Percentiles rank a stretch among this genome's conserved stretches.
These are phyloP conservation scores for Mitragyna speciosa DNA, from an alignment of 257 asterid genomes.

Conservation along the genomic window DNA sequence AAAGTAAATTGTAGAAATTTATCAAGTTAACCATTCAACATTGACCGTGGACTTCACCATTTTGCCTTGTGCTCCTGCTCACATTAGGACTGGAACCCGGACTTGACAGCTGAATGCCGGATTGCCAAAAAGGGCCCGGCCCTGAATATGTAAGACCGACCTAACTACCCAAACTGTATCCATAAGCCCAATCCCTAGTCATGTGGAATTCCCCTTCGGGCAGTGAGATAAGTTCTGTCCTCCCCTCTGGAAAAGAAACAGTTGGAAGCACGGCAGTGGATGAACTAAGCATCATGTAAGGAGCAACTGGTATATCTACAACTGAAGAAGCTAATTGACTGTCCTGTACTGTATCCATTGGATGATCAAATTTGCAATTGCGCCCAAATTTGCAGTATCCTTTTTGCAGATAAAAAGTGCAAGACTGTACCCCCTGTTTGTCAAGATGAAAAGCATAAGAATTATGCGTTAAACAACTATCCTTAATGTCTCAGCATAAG, in stretches of 20 bases:
- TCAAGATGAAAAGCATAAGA: not conserved
- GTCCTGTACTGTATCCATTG: slow-evolving; percentile 48
- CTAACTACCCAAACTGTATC: slow-evolving; percentile 32
- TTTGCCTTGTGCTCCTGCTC: slow-evolving; percentile 14
- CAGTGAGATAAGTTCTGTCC: slow-evolving; percentile 47
- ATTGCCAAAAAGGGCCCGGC: slow-evolving; percentile 22
- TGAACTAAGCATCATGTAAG: slow-evolving; percentile 16
- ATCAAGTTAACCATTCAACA: not conserved
- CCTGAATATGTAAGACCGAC: slow-evolving; percentile 28
- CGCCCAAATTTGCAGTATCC: slow-evolving; percentile 81
- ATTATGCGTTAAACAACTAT: no score
- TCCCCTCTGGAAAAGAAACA: slow-evolving; percentile 46
- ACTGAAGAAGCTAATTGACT: slow-evolving; percentile 47
- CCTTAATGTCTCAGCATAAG: no score
- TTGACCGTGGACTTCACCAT: not conserved
- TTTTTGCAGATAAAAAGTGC: slow-evolving; percentile 76
- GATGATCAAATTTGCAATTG: slow-evolving; percentile 85
- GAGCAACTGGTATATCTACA: slow-evolving; percentile 61
- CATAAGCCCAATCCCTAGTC: slow-evolving; percentile 28
- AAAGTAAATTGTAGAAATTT: not conserved
- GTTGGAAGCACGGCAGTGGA: slow-evolving; percentile 31
- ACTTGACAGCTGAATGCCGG: not conserved
- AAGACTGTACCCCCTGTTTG: slow-evolving; percentile 75
- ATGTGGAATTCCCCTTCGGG: slow-evolving; percentile 25
- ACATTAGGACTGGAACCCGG: not conserved